phyloP scores from a whole-genome alignment of 169 alveolate genomes.

The Nephromyces sp. region DNA sequence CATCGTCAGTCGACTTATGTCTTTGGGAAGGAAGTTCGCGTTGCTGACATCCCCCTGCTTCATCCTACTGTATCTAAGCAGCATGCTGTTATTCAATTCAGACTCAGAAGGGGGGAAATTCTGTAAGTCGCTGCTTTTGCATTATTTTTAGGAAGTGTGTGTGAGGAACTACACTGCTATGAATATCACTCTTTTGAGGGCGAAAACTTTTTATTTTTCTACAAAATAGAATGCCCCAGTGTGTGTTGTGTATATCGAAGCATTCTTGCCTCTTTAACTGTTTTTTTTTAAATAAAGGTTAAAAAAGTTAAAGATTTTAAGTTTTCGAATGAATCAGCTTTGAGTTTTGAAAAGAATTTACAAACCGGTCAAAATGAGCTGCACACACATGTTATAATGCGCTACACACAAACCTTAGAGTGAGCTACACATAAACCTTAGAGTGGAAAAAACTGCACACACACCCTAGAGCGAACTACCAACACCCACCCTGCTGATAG shows the following conservation, averaged over 20 bases:
- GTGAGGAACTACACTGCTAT: too few species aligned
- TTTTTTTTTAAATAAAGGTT: not conserved
- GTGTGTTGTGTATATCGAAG: not conserved
- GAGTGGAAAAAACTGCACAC: too few species aligned
- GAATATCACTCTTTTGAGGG: not conserved
- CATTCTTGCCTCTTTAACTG: not conserved
- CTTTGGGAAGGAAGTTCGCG: constrained; percentile 85
- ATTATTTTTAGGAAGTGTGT: not conserved
- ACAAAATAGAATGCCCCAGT: not conserved
- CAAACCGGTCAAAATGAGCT: too few species aligned
- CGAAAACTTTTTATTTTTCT: not conserved
- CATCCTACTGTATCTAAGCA: constrained; percentile 80
- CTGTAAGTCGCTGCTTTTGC: constrained; percentile 9
- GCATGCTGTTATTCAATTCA: constrained; percentile 92
- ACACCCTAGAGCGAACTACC: too few species aligned
- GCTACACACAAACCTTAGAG: too few species aligned
- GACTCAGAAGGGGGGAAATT: constrained; percentile 48
- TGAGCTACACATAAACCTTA: too few species aligned
- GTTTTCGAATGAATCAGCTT: too few species aligned
- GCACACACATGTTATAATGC: too few species aligned
- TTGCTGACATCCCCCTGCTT: constrained; percentile 72
- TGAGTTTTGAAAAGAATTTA: too few species aligned
- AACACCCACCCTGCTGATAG: too few species aligned
- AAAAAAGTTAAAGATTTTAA: too few species aligned
- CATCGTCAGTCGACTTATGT: constrained; percentile 55